Conservation (phyloP, 345 rosid genomes). For the Diplotaxis tenuifolia region DNA sequence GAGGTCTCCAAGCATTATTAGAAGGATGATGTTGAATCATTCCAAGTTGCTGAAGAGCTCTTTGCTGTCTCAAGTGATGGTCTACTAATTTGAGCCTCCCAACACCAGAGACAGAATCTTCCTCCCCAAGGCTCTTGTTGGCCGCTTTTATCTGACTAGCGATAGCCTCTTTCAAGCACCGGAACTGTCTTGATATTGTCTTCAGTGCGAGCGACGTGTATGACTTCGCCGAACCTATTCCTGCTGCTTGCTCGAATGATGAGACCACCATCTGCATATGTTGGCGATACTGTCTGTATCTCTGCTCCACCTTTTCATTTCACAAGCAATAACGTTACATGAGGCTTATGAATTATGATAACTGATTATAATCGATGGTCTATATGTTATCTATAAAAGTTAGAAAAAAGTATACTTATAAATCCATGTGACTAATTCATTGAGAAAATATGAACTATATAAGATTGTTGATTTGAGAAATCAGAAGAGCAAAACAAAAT, state of each 20-base stretch:
- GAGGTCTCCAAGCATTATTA: conserved; percentile 97
- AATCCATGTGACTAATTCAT: not conserved
- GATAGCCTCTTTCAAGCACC: conserved; percentile 89
- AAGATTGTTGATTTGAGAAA: conserved; percentile 14
- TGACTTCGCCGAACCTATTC: conserved; percentile 81
- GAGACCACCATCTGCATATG: conserved; percentile 93
- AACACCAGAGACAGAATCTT: conserved; percentile 52
- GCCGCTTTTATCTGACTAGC: conserved; percentile 77
- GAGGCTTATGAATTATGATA: not conserved
- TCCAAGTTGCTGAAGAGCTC: conserved; percentile 93
- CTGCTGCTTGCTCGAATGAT: conserved; percentile 83
- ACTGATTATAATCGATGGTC: conserved; percentile 6
- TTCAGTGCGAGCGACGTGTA: conserved; percentile 85
- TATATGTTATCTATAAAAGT: not conserved
- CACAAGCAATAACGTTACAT: conserved; percentile 17
- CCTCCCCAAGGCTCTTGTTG: conserved; percentile 88
- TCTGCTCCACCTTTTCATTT: conserved; percentile 77
- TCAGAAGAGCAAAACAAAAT: not conserved
- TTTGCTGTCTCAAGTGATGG: conserved; percentile 86
- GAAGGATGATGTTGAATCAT: conserved; percentile 74
- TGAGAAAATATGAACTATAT: not conserved
- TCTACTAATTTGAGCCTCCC: conserved; percentile 90
- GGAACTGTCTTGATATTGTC: conserved; percentile 92
- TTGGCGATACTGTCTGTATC: conserved; percentile 90
- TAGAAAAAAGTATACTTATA: not conserved